Evolutionary conservation across 495 filamentous ascomycete genomes (phyloP).

Genomic region (Chaetomidium leptoderma): DNA sequence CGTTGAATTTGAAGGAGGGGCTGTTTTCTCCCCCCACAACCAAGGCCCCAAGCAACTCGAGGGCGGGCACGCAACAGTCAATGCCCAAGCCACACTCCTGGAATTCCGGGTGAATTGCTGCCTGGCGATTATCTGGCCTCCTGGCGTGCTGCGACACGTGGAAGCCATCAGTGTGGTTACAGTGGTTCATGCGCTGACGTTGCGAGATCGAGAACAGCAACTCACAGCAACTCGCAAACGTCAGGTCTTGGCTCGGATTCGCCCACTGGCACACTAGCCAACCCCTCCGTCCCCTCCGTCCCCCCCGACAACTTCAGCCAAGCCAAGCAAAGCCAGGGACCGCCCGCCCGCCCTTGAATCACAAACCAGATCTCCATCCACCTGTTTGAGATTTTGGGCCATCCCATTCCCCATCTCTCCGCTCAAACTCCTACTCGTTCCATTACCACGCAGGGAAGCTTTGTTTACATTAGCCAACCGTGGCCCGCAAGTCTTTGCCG

Average conservation of each 20-base stretch:
- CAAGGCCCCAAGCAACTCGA: conserved; percentile 1
- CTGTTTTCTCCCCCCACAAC: conserved; percentile 7
- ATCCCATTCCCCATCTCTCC: conserved; percentile 11
- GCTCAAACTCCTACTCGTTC: conserved; percentile 2
- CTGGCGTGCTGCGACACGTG: neutral
- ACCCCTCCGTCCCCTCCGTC: neutral
- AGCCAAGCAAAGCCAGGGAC: conserved; percentile 17
- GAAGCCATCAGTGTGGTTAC: neutral
- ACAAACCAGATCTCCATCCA: conserved; percentile 23
- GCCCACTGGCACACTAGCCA: conserved; percentile 8
- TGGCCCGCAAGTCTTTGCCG: neutral
- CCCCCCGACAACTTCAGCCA: neutral
- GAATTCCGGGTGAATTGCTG: conserved; percentile 21
- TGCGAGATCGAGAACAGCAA: conserved; percentile 29
- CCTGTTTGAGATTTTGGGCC: conserved; percentile 28
- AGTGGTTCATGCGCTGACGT: conserved; percentile 44
- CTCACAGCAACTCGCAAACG: neutral
- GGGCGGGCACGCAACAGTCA: neutral
- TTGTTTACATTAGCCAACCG: conserved; percentile 4
- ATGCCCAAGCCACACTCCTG: conserved; percentile 27
- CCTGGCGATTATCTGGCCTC: conserved; percentile 4
- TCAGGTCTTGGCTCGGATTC: conserved; percentile 9
- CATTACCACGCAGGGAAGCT: neutral
- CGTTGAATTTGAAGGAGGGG: neutral
- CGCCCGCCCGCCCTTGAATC: conserved; percentile 19